Conservation (phyloP, 495 filamentous ascomycete species). For the Oidiodendron maius region DNA sequence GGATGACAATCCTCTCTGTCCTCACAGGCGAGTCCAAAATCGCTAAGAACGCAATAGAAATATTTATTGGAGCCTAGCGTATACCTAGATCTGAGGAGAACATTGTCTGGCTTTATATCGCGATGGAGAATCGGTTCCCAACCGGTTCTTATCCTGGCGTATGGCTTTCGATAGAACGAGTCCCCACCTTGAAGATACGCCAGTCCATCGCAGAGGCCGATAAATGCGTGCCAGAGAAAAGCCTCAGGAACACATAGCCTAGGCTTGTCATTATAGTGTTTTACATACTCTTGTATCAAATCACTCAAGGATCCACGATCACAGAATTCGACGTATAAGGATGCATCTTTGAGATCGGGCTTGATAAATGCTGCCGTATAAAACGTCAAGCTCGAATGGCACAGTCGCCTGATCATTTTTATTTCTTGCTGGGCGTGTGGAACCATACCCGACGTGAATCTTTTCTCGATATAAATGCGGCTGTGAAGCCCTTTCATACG, state of each 20-base stretch:
- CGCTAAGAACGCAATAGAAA: slow-evolving; percentile 25
- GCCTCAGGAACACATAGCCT: slow-evolving; percentile 12
- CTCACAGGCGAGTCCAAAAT: slow-evolving; percentile 26
- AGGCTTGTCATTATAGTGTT: not conserved
- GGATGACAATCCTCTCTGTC: slow-evolving; percentile 4
- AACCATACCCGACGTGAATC: slow-evolving; percentile 5
- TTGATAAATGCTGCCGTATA: slow-evolving; percentile 15
- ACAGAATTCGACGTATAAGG: slow-evolving; percentile 25
- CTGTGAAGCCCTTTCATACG: not conserved
- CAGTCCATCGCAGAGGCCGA: slow-evolving; percentile 23
- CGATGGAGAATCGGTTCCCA: slow-evolving; percentile 25
- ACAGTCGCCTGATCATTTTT: slow-evolving; percentile 15
- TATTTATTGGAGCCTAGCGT: slow-evolving; percentile 9
- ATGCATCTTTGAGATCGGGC: not conserved
- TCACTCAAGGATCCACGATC: slow-evolving; percentile 18
- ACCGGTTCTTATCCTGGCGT: not conserved
- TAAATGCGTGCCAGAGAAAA: slow-evolving; percentile 29
- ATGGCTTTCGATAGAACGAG: not conserved
- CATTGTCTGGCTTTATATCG: slow-evolving; percentile 28
- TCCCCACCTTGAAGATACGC: slow-evolving; percentile 22
- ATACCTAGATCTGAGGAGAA: slow-evolving; percentile 19
- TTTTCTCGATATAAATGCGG: slow-evolving; percentile 18
- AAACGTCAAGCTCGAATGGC: slow-evolving; percentile 13
- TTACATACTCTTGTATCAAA: slow-evolving; percentile 6
- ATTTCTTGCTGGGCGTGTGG: slow-evolving; percentile 15